Base-by-base conservation (phyloP, 495 filamentous ascomycete genomes). In the Aspergillus conjunctus region DNA sequence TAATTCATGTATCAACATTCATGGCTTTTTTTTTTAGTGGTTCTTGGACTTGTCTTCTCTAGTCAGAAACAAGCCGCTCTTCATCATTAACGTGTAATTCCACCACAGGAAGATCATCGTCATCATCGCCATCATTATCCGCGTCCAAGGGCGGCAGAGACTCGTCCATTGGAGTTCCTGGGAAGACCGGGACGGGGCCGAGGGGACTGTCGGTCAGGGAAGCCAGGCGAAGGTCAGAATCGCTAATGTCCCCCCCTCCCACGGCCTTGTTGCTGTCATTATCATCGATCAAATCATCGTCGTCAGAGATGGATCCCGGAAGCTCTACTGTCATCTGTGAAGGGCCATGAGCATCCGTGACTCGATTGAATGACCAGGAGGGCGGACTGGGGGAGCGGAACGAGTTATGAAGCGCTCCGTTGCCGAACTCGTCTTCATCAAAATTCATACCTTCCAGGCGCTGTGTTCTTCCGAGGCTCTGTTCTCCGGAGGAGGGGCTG, bases 1-100 rank as follows among this genome's bases (percentile, higher is more conserved):
- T 11, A n/a, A 41, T 41, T 11, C 37, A 41, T 41, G 37, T n/a
- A 14, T 3, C 37, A 41, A 41, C 26, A 41, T 11, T 41, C 37
- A 41, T 41, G 15, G 37, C 11, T n/a, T n/a, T 41, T 41, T 41
- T 41, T 41, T 41, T 37, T 8, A 9, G 11, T 3, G 11, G 37
- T 41, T 41, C 37, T 41, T 41, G 4, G 2, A 3, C 17, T 18
- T 32, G 14, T 20, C 20, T 11, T 37, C 8, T 30, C 59, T 51
- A 65, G 43, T 70, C 65, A 21, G 68, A 66, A 46, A 61, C 58
- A 45, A 74, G 66, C 57, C 68, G 71, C 12, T 76, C 71, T 26
- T 77, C 76, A 8, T 78, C 75, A 26, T 71, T 65, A 21, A 79
- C 71, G 51, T 69, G 73, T 37, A 81, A 66, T 61, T 83, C 79